Percentiles rank a stretch among this genome's conserved stretches.
Evolutionary conservation across 176 grass and related monocot genomes (phyloP).

Genomic region (Tillandsia fasciculata): DNA sequence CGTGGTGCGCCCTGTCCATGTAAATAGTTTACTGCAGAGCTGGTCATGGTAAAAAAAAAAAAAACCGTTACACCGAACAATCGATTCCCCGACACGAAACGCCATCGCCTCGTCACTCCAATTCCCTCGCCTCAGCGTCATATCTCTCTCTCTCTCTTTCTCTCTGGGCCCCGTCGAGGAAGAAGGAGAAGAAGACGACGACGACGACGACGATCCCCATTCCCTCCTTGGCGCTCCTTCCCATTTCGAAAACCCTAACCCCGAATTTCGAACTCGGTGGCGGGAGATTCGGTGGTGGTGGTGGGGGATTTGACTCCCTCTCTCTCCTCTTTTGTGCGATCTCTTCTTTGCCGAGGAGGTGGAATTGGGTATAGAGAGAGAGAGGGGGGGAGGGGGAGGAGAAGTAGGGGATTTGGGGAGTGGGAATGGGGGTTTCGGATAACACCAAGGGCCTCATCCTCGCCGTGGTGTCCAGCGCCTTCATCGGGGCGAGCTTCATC

Average conservation of each 20-base stretch:
- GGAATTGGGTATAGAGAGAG: not conserved
- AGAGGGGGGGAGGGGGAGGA: not conserved
- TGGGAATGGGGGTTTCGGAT: slow-evolving; percentile 38
- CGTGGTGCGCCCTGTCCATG: no score
- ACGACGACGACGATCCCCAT: not conserved
- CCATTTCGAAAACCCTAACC: not conserved
- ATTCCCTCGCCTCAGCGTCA: not conserved
- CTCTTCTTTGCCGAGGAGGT: not conserved
- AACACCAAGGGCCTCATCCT: slow-evolving; percentile 71
- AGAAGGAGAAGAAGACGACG: not conserved
- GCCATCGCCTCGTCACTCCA: not conserved
- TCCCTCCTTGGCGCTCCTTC: not conserved
- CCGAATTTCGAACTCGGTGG: slow-evolving; percentile 21
- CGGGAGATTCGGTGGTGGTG: slow-evolving; percentile 14
- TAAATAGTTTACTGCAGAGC: no score
- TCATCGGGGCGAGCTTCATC: slow-evolving; percentile 93
- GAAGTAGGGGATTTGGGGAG: not conserved
- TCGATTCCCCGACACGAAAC: no score
- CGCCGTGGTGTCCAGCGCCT: slow-evolving; percentile 63
- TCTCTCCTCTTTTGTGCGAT: not conserved
- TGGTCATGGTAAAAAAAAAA: no score
- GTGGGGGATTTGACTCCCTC: slow-evolving; percentile 2
- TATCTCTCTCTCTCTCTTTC: no score
- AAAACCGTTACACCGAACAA: no score
- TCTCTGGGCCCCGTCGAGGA: not conserved